Evolutionary conservation across 768 basidiomycete genomes (phyloP).

Genomic region (Lentinus brumalis): DNA sequence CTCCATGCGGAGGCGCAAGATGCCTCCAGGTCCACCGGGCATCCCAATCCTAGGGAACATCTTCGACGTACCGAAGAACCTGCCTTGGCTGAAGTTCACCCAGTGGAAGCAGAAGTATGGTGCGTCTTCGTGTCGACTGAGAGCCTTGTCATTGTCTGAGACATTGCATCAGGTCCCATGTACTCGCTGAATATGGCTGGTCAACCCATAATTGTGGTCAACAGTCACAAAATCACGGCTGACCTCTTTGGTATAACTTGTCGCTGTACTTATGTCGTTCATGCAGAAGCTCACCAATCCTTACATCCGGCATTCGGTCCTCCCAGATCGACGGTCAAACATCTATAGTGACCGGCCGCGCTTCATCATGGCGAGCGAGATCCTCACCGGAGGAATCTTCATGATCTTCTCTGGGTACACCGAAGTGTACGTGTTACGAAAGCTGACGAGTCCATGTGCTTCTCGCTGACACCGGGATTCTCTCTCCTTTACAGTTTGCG

Average conservation of each 20-base stretch:
- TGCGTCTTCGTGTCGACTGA: constrained; percentile 3
- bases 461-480: not conserved
- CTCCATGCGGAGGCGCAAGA: not conserved
- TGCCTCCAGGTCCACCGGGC: not conserved
- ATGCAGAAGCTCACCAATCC: not conserved
- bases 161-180: constrained; percentile 9
- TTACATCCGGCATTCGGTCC: not conserved
- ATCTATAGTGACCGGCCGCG: constrained; percentile 45
- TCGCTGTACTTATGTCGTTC: not conserved
- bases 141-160: constrained; percentile 19
- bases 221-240: constrained; percentile 27
- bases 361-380: constrained; percentile 52
- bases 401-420: constrained; percentile 60
- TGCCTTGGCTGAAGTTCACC: not conserved
- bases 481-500: constrained; percentile 46
- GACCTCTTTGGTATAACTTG: constrained; percentile 29
- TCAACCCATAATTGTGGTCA: constrained; percentile 28
- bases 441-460: constrained; percentile 44
- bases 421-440: constrained; percentile 39
- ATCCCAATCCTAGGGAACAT: constrained; percentile 3
- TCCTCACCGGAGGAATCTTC: constrained; percentile 8
- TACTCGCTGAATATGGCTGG: constrained; percentile 26
- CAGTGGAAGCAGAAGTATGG: constrained; percentile 20
- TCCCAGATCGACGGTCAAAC: constrained; percentile 4
- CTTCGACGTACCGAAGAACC: constrained; percentile 23